phyloP scores from a whole-genome alignment of 2,329 filamentous ascomycete genomes.

The Simplicillium sp. region DNA sequence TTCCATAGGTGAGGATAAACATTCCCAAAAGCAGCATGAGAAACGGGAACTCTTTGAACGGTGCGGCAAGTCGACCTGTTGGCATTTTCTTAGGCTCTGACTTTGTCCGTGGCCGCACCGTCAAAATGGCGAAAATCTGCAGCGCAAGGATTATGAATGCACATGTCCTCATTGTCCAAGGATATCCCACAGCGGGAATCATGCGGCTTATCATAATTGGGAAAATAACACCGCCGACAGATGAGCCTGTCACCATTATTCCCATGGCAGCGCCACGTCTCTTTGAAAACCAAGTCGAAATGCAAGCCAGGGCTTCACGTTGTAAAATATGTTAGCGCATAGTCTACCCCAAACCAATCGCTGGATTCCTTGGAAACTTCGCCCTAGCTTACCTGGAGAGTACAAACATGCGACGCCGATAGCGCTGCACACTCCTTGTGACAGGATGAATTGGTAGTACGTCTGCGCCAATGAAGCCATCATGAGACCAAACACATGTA shows the following conservation, averaged over 20 bases:
- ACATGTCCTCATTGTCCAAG: slow-evolving; percentile 27
- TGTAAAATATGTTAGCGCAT: too few species aligned
- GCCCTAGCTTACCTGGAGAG: too few species aligned
- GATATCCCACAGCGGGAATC: slow-evolving; percentile 24
- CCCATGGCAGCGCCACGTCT: slow-evolving; percentile 25
- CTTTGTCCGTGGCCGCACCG: slow-evolving; percentile 13
- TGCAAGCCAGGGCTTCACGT: too few species aligned
- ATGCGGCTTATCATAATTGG: slow-evolving; percentile 28
- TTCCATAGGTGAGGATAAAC: slow-evolving; percentile 20
- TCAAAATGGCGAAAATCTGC: slow-evolving; percentile 21
- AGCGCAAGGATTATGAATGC: slow-evolving; percentile 26
- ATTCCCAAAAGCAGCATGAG: slow-evolving; percentile 15
- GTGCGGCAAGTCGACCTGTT: slow-evolving; percentile 18
- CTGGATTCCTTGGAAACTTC: slow-evolving; percentile 14
- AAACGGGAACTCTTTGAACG: slow-evolving; percentile 16
- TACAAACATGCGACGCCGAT: slow-evolving; percentile 24
- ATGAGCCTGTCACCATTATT: slow-evolving; percentile 22
- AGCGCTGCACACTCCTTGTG: slow-evolving; percentile 26
- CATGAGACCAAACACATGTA: slow-evolving; percentile 54
- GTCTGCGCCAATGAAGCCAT: slow-evolving; percentile 41
- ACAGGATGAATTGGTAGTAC: slow-evolving; percentile 30
- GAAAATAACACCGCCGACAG: slow-evolving; percentile 28
- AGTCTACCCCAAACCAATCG: too few species aligned
- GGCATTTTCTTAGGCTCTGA: slow-evolving; percentile 8
- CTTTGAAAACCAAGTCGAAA: slow-evolving; percentile 20